phyloP scores from a whole-genome alignment of 176 grass and related monocot species.

The Paspalum notatum region DNA sequence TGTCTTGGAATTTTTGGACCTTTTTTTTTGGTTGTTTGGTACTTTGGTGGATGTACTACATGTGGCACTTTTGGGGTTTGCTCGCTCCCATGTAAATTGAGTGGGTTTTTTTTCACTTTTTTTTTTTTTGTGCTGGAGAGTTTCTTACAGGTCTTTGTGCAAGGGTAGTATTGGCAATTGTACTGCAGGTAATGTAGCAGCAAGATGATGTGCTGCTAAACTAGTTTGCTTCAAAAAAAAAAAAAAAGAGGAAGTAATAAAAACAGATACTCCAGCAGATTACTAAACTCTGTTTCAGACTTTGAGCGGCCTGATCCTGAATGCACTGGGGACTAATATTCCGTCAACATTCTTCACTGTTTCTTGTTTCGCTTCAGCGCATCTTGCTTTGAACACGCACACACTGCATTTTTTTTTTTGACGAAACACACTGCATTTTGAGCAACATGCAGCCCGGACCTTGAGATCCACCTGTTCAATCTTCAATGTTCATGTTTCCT shows the following conservation, averaged over 20 bases:
- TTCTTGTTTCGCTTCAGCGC: not conserved
- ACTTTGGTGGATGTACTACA: not conserved
- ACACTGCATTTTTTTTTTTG: too few species aligned
- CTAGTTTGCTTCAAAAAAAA: not conserved
- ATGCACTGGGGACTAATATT: not conserved
- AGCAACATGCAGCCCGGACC: not conserved
- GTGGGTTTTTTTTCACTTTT: not conserved
- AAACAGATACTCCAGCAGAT: too few species aligned
- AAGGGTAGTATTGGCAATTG: conserved; percentile 16
- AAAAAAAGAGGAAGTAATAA: not conserved
- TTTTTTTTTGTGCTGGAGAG: not conserved
- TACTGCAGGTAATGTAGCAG: not conserved
- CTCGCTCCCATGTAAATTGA: not conserved
- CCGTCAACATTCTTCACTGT: not conserved
- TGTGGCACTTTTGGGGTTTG: not conserved
- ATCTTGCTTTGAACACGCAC: not conserved
- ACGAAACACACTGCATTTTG: not conserved
- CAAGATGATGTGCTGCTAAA: not conserved
- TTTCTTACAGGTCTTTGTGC: not conserved
- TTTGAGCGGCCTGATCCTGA: not conserved
- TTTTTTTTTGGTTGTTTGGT: not conserved
- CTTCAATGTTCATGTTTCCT: not conserved
- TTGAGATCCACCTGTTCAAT: too few species aligned
- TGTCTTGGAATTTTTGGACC: not conserved
- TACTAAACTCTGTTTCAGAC: not conserved